These are phyloP conservation scores for Zygosaccharomyces bisporus DNA, from an alignment of 805 yeast species.

Conservation along the genomic window DNA sequence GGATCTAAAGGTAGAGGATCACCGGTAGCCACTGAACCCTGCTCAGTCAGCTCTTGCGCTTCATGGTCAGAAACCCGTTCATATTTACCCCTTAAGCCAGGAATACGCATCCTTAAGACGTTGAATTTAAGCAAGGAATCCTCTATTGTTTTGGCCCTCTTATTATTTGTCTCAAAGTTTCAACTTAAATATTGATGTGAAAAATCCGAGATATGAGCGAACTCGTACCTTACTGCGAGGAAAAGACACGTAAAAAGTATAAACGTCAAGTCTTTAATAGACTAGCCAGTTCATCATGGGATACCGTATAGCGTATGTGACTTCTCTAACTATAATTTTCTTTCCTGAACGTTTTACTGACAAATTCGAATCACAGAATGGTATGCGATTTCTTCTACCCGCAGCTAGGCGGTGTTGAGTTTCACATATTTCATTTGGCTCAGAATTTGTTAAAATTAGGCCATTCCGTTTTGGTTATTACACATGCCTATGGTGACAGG, in stretches of 20 bases:
- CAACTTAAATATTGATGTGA: conserved; percentile 2
- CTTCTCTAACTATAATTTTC: neutral
- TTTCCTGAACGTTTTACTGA: neutral
- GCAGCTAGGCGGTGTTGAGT: conserved; percentile 97
- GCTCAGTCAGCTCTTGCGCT: conserved; percentile 1
- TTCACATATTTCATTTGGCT: conserved; percentile 88
- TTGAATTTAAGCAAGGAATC: neutral
- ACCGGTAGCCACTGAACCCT: neutral
- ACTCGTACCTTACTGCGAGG: conserved; percentile 1
- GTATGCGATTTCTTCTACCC: conserved; percentile 97
- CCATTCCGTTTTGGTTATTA: conserved; percentile 78
- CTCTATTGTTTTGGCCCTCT: conserved; percentile 8
- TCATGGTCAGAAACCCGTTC: conserved; percentile 19
- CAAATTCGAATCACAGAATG: conserved; percentile 49
- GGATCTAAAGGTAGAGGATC: conserved; percentile 33
- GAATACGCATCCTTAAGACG: conserved; percentile 9
- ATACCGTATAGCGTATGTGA: conserved; percentile 31
- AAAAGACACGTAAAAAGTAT: neutral
- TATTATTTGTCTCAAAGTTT: neutral
- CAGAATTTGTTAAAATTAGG: conserved; percentile 77
- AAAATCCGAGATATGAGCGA: conserved; percentile 1
- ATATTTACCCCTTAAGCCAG: conserved; percentile 13
- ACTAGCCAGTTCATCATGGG: conserved; percentile 26
- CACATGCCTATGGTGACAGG: conserved; percentile 84
- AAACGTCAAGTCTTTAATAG: too few species aligned